Evolutionary conservation across 1,284 basidiomycete genomes (phyloP).

Genomic region (Ustilago curta): DNA sequence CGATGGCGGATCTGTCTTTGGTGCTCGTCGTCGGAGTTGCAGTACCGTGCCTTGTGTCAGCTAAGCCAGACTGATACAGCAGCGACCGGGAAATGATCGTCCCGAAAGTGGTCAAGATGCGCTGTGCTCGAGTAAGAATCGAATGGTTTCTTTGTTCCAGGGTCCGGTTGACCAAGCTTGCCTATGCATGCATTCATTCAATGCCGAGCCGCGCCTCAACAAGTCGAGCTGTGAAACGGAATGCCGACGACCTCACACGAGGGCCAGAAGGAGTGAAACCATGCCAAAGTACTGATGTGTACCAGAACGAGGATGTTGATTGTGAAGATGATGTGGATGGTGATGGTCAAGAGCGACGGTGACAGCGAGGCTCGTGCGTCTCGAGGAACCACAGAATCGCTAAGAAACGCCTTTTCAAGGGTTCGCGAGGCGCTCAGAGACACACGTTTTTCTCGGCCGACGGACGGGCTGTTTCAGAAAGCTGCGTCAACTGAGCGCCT

Average conservation of each 20-base stretch:
- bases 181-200: neutral
- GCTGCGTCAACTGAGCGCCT: neutral
- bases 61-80: no score
- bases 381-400: neutral
- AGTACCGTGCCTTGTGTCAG: neutral
- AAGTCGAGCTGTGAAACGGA: neutral
- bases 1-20: neutral
- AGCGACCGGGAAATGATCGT: no score
- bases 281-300: neutral
- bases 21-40: neutral
- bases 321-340: neutral
- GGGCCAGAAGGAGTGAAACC: neutral
- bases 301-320: neutral
- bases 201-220: neutral
- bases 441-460: conserved; percentile 3
- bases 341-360: neutral
- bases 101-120: no score
- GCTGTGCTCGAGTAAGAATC: no score
- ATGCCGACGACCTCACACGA: neutral
- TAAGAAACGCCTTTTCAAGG: neutral
- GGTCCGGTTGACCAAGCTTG: no score
- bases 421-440: neutral
- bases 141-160: no score
- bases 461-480: neutral
- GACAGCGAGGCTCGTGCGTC: conserved; percentile 32